A percentile compares a stretch with the other conserved stretches of the same genome.
phyloP scores from a whole-genome alignment of 2,329 filamentous ascomycete genomes.

The Sporothrix humicola region DNA sequence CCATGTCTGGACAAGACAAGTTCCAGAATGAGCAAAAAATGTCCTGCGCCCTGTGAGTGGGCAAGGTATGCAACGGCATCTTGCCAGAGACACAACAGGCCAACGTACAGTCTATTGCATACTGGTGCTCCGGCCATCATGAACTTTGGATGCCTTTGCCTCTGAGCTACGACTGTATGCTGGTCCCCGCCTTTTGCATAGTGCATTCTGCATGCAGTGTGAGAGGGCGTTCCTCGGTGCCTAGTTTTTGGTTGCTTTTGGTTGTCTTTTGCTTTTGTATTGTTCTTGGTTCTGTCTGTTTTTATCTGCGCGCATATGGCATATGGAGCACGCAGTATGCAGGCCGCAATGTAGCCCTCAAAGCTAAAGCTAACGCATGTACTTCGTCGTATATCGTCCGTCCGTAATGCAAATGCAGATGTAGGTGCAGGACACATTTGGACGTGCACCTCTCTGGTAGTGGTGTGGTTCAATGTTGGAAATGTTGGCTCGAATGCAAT shows the following conservation, averaged over 20 bases:
- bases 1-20: neutral
- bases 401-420: neutral
- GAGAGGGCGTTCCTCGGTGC: neutral
- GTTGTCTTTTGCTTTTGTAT: neutral
- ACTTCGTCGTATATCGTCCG: conserved; percentile 1
- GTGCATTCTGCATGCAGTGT: neutral
- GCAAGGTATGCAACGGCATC: too few species aligned
- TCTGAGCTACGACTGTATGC: neutral
- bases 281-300: neutral
- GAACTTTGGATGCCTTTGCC: neutral
- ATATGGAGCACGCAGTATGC: neutral
- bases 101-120: too few species aligned
- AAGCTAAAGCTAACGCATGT: neutral
- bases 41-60: neutral
- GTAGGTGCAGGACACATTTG: neutral
- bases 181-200: neutral
- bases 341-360: neutral
- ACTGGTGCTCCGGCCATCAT: neutral
- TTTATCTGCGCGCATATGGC: conserved; percentile 14
- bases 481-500: neutral
- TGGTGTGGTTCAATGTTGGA: neutral
- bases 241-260: neutral
- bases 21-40: neutral
- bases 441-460: neutral
- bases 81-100: neutral